Evolutionary conservation across 176 grass and related monocot genomes (phyloP), one percentile per base, ranked within the genome.

Genomic region (Poa annua): DNA sequence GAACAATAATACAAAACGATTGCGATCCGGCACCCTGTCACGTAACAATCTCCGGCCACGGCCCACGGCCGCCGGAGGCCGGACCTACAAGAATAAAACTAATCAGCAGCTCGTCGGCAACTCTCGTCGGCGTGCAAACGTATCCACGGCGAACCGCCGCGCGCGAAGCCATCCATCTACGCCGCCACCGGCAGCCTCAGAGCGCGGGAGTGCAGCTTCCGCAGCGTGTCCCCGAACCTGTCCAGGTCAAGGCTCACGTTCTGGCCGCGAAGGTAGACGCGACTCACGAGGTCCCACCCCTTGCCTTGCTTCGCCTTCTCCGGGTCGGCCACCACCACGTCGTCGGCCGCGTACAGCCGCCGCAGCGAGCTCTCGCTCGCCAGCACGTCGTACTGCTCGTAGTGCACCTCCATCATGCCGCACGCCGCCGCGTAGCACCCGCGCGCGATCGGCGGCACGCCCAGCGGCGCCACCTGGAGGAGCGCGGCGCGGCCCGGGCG

Each of bases 351-450:
- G 74, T 93, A 85, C 52, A 2, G 47, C 1, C 76, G 49, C 3
- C 11, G n/a, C 66, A 96, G 75, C 59, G 93, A 96, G 88, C 90
- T 96, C 86, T 96, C 93, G 54, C 3, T 42, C 17, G 36, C 52
- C 21, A 6, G 12, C 49, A 88, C 75, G 73, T 85, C 89, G 86
- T 92, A 96, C 79, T 90, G 82, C 34, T 88, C 77, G 81, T 96
- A 96, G 17, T 10, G 63, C 20, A 92, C 25, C 57, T 75, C 84
- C 94, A 94, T 90, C 76, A 61, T 68, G 47, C 3, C 9, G 5
- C 88, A 80, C 20, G 91, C 86, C 45, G n/a, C 57, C 2, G 79
- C 88, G 75, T 80, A 97, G 88, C 86, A 92, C 0, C 54, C 66
- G 22, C 42, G 74, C 38, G 92, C 87, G 63, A 86, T 67, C 16